Percentiles rank a stretch among this genome's conserved stretches.
Evolutionary conservation across 495 filamentous ascomycete genomes (phyloP).

Genomic region (Annulohypoxylon nitens): DNA sequence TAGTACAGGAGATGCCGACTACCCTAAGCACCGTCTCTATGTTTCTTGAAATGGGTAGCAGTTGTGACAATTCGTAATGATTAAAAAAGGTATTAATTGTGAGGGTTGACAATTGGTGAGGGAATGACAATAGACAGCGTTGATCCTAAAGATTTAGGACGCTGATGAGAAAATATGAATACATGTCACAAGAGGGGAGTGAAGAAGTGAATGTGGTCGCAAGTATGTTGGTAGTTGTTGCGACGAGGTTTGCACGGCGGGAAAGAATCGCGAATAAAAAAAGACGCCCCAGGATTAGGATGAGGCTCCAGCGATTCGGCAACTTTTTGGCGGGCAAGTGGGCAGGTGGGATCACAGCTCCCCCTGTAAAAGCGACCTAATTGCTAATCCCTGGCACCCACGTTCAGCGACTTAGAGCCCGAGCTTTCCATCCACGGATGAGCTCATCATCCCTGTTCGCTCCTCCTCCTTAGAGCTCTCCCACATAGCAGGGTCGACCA

Average conservation of each 20-base stretch:
- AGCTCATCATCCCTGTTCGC: conserved; percentile 33
- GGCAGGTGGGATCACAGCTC: conserved; percentile 9
- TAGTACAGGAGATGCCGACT: too few species aligned
- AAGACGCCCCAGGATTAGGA: neutral
- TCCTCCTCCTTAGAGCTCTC: neutral
- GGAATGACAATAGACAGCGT: neutral
- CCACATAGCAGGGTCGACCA: neutral
- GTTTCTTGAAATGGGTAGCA: neutral
- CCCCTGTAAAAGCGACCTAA: conserved; percentile 18
- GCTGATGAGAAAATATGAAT: neutral
- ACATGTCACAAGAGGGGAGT: conserved; percentile 2
- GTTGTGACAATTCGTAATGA: neutral
- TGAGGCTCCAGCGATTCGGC: conserved; percentile 5
- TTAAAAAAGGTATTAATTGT: neutral
- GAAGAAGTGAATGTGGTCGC: neutral
- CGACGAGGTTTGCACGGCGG: neutral
- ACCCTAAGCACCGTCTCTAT: neutral
- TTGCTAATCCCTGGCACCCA: conserved; percentile 33
- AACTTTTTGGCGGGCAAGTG: conserved; percentile 13
- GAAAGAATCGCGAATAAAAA: neutral
- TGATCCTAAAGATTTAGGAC: neutral
- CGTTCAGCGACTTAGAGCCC: conserved; percentile 13
- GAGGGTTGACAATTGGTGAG: neutral
- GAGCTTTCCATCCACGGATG: conserved; percentile 19
- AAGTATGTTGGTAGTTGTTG: conserved; percentile 8